Evolutionary conservation across 768 basidiomycete species (phyloP), one percentile per base, ranked within the genome.

Genomic region (Lentinula guzmanii): DNA sequence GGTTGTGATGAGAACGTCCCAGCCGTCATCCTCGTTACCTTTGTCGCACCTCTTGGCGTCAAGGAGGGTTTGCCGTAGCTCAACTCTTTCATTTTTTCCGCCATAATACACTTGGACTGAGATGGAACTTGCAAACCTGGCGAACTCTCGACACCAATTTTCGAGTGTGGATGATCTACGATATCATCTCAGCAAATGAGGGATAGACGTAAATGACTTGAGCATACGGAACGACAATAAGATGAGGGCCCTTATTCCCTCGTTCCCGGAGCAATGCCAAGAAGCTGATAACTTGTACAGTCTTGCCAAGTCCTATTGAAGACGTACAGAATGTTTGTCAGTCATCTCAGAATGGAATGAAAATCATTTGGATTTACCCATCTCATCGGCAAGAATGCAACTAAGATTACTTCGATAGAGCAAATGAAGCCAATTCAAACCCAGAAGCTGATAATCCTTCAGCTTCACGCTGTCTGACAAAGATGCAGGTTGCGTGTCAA

Each of bases 131-230:
- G 91, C 91, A 68, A 99, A 99, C 37, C 87, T 86, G 28, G 86
- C 83, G 69, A 99, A 98, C 74, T 99, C 97, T 65, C 97, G 84
- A 72, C 93, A 91, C 97, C 97, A 99, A 69, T 99, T 99, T 73
- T 99, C 97, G 28, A 98, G 77, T 0, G 95, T 98, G 3, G 96
- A 98, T 3, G 96, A 93, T 34, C 93, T 95, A 64, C 9, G 60
- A 10, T 45, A 43, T 11, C 11, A 57, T 46, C 28, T 51, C 16
- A 48, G 55, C 62, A 53, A 62, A 53, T 39, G 37, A 8, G 59
- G 62, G 61, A 63, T 61, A 58, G 18, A 43, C 42, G 37, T 46
- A 45, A 9, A 18, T 16, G 31, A 48, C 18, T 48, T 2, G 21
- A 50, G 43, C 34, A 28, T 28, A 98, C 89, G 97, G 97, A 9